phyloP scores from a whole-genome alignment of 2,329 filamentous ascomycete species.

The Fusarium sublunatum region DNA sequence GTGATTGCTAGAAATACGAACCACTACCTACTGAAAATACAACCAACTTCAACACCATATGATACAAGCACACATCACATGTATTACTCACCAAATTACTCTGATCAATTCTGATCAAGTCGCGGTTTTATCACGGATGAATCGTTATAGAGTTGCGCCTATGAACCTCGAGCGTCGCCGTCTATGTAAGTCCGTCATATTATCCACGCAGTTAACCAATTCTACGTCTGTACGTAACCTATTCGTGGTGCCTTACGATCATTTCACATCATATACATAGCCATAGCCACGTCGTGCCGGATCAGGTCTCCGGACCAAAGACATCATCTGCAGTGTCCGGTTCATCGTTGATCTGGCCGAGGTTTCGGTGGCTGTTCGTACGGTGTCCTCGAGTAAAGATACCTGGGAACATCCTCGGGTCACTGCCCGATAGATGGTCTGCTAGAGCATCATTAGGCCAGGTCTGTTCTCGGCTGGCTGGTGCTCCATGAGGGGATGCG shows the following conservation, averaged over 20 bases:
- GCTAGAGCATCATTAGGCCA: conserved; percentile 55
- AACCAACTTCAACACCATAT: background rate
- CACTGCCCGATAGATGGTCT: conserved; percentile 65
- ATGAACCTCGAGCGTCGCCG: background rate
- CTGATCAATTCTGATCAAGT: background rate
- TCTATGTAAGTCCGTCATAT: conserved; percentile 3
- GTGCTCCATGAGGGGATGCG: conserved; percentile 39
- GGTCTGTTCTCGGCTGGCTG: conserved; percentile 48
- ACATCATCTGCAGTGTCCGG: conserved; percentile 32
- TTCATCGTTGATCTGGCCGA: conserved; percentile 44
- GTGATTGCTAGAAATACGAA: background rate
- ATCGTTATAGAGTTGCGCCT: conserved; percentile 7
- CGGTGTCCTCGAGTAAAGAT: conserved; percentile 66
- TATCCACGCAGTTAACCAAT: conserved; percentile 1
- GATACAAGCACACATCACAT: background rate
- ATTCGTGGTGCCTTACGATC: conserved; percentile 1
- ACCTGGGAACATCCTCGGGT: conserved; percentile 78
- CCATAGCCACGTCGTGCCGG: background rate
- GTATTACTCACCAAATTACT: background rate
- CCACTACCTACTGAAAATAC: background rate
- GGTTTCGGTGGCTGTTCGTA: conserved; percentile 54
- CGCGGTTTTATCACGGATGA: background rate
- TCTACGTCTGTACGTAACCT: conserved; percentile 1
- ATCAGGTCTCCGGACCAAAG: conserved; percentile 34
- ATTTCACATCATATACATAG: background rate